phyloP scores from a whole-genome alignment of 164 flowering plant genomes.

The Kalanchoe fedtschenkoi region DNA sequence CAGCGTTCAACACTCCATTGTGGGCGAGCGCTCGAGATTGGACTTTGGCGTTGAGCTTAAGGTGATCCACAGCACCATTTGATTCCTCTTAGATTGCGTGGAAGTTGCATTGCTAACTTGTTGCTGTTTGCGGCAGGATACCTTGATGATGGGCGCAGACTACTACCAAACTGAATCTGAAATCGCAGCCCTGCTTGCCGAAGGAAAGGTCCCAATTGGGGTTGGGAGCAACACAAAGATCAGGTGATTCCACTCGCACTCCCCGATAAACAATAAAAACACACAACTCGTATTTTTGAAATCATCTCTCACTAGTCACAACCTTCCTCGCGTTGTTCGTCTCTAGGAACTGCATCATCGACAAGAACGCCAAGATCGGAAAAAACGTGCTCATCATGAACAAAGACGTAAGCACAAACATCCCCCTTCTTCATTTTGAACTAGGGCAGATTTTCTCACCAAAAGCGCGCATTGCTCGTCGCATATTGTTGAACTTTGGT shows the following conservation, averaged over 20 bases:
- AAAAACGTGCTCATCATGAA: slow-evolving; percentile 62
- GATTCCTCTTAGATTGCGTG: background rate
- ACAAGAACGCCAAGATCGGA: slow-evolving; percentile 84
- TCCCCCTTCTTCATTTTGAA: background rate
- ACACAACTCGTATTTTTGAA: background rate
- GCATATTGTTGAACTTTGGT: background rate
- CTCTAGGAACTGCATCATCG: slow-evolving; percentile 73
- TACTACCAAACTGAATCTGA: slow-evolving; percentile 80
- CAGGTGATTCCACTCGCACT: slow-evolving; percentile 25
- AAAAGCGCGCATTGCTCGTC: background rate
- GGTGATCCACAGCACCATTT: slow-evolving; percentile 18
- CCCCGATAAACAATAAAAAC: background rate
- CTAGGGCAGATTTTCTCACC: no score
- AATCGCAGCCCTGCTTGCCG: slow-evolving; percentile 69
- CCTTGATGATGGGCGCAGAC: slow-evolving; percentile 92
- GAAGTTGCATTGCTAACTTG: background rate
- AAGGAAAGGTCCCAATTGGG: slow-evolving; percentile 81
- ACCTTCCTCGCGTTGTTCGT: slow-evolving; percentile 6
- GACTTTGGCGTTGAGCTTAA: slow-evolving; percentile 65
- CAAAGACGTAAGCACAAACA: slow-evolving; percentile 47
- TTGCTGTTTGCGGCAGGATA: slow-evolving; percentile 36
- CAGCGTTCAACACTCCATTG: slow-evolving; percentile 47
- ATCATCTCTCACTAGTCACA: slow-evolving; percentile 11
- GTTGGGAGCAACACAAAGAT: slow-evolving; percentile 63
- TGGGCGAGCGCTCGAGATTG: slow-evolving; percentile 74